Conservation (phyloP, 495 filamentous ascomycete species). For the Xylaria longipes region DNA sequence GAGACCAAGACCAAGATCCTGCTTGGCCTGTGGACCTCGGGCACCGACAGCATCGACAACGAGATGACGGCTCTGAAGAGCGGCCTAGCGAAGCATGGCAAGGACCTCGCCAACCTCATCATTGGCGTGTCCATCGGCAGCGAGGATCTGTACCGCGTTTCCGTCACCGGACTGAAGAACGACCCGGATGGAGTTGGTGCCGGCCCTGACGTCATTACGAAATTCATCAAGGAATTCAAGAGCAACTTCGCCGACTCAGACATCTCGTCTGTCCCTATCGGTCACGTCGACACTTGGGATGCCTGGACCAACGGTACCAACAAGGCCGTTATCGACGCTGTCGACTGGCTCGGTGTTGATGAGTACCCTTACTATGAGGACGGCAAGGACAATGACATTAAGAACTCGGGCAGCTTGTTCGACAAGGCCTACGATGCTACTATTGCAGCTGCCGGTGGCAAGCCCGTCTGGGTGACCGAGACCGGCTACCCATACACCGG, state of each 20-base stretch:
- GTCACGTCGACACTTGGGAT: constrained; percentile 60
- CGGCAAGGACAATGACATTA: constrained; percentile 53
- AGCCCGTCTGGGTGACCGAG: constrained; percentile 61
- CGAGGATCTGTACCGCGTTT: constrained; percentile 62
- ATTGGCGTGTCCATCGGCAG: constrained; percentile 59
- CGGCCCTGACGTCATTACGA: constrained; percentile 46
- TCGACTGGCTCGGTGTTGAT: constrained; percentile 58
- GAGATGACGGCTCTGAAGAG: constrained; percentile 56
- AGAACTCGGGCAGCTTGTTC: constrained; percentile 49
- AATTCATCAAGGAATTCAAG: constrained; percentile 58
- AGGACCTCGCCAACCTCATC: constrained; percentile 51
- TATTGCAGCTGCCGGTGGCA: constrained; percentile 40
- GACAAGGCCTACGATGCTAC: constrained; percentile 47
- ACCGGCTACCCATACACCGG: constrained; percentile 57
- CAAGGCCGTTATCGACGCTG: constrained; percentile 52
- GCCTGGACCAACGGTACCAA: constrained; percentile 55
- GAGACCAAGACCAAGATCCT: constrained; percentile 56
- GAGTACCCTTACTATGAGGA: constrained; percentile 60
- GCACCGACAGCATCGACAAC: constrained; percentile 51
- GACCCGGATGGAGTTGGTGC: constrained; percentile 49
- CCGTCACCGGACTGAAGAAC: constrained; percentile 50
- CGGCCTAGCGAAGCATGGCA: constrained; percentile 52
- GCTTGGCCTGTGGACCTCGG: constrained; percentile 60
- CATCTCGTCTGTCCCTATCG: constrained; percentile 49
- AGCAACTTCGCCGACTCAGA: constrained; percentile 41